phyloP scores from a whole-genome alignment of 108 stramenopile species.

The Bacterosira constricta region DNA sequence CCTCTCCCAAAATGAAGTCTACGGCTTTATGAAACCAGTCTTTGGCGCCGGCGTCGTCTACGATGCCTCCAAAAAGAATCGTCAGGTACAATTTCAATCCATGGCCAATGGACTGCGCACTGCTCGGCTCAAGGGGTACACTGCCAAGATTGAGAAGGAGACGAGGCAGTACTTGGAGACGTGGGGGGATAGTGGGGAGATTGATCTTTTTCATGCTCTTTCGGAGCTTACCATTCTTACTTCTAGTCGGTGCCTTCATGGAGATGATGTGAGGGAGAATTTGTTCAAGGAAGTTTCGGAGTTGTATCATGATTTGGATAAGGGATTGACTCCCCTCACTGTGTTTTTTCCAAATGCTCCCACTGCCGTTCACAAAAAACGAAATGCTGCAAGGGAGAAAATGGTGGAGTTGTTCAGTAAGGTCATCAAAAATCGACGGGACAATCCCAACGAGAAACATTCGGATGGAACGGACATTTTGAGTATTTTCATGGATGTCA shows the following conservation, averaged over 20 bases:
- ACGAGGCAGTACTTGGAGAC: constrained; percentile 74
- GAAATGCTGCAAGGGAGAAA: constrained; percentile 85
- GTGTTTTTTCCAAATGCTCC: constrained; percentile 97
- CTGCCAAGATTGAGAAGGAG: constrained; percentile 95
- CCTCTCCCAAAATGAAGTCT: constrained; percentile 94
- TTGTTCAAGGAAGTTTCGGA: constrained; percentile 94
- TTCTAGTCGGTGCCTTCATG: constrained; percentile 94
- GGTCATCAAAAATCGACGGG: constrained; percentile 89
- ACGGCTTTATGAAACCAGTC: constrained; percentile 98
- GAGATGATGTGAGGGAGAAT: constrained; percentile 97
- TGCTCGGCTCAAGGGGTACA: constrained; percentile 91
- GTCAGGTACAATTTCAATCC: constrained; percentile 95
- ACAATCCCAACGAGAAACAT: constrained; percentile 61
- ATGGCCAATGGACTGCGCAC: constrained; percentile 95
- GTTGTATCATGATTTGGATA: constrained; percentile 96
- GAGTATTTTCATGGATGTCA: constrained; percentile 95
- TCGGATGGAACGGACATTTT: constrained; percentile 95
- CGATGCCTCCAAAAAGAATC: constrained; percentile 93
- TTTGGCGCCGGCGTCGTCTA: constrained; percentile 97
- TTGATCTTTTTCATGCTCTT: constrained; percentile 90
- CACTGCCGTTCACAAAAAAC: constrained; percentile 81
- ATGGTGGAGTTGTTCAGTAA: constrained; percentile 94
- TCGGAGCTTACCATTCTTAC: constrained; percentile 97
- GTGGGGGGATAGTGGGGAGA: constrained; percentile 78
- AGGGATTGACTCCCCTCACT: constrained; percentile 97